phyloP scores from a whole-genome alignment of 2,329 filamentous ascomycete genomes.

The Clarireedia monteithiana region DNA sequence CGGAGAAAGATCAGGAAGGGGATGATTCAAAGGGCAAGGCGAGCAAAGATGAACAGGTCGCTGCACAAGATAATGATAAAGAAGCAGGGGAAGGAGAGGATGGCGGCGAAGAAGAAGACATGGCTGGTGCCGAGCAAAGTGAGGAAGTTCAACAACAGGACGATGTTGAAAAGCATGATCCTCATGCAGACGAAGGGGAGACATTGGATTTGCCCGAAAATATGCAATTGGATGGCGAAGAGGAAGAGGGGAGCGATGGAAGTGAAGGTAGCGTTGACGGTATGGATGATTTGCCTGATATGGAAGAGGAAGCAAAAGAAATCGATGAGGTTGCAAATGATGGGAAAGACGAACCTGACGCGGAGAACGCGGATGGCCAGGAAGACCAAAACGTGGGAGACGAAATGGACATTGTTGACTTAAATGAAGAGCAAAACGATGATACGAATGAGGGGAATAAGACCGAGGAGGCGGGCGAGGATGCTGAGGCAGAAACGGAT shows the following conservation, averaged over 20 bases:
- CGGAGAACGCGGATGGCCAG: constrained; percentile 31
- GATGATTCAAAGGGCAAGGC: constrained; percentile 65
- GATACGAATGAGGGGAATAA: constrained; percentile 29
- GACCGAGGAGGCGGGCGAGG: constrained; percentile 45
- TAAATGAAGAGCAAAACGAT: constrained; percentile 26
- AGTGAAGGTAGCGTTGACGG: constrained; percentile 32
- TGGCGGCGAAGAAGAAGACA: constrained; percentile 40
- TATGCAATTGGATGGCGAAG: constrained; percentile 58
- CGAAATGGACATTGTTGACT: constrained; percentile 28
- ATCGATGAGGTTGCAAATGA: constrained; percentile 30
- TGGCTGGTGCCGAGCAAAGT: constrained; percentile 51
- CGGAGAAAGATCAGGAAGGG: constrained; percentile 74
- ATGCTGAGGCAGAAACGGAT: constrained; percentile 38
- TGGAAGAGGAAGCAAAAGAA: constrained; percentile 33
- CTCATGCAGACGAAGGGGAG: constrained; percentile 58
- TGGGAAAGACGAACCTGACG: constrained; percentile 38
- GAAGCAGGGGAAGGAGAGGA: constrained; percentile 45
- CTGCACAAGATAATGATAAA: constrained; percentile 48
- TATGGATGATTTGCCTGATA: constrained; percentile 50
- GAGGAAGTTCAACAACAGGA: constrained; percentile 43
- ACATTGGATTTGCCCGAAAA: constrained; percentile 64
- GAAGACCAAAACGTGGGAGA: constrained; percentile 33
- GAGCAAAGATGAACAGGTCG: constrained; percentile 45
- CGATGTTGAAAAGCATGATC: constrained; percentile 57
- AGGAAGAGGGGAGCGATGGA: constrained; percentile 38